Evolutionary conservation across 164 flowering plant species (phyloP).

Genomic region (Buxus sempervirens): DNA sequence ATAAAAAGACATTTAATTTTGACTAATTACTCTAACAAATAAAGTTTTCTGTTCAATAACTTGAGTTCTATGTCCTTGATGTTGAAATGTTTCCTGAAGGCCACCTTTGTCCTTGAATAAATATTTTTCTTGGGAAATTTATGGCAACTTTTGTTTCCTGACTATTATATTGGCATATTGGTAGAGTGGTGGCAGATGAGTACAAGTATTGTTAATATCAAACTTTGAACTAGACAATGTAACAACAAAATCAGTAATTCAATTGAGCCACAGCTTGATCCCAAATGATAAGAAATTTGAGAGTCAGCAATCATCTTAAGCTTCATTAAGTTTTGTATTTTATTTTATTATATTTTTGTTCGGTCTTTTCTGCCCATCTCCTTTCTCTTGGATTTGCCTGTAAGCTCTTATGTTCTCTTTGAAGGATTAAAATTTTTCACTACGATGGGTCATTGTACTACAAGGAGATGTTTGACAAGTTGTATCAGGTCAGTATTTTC

Average conservation of each 20-base stretch:
- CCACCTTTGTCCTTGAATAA: background rate
- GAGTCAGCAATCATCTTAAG: background rate
- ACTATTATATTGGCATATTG: no score
- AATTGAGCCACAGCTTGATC: background rate
- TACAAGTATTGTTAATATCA: no score
- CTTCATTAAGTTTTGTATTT: no score
- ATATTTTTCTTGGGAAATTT: no score
- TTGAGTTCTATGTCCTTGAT: background rate
- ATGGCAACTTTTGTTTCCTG: no score
- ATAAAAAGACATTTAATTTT: no score
- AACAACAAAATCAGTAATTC: background rate
- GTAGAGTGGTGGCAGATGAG: no score
- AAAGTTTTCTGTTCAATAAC: background rate
- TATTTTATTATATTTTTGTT: no score
- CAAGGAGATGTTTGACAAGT: conserved; percentile 85
- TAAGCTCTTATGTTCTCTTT: conserved; percentile 7
- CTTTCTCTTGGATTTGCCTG: background rate
- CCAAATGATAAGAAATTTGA: background rate
- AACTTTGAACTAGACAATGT: background rate
- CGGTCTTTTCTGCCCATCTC: background rate
- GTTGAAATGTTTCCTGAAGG: background rate
- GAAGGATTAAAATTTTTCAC: conserved; percentile 88
- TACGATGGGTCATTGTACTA: conserved; percentile 73
- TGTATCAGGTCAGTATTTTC: conserved; percentile 27
- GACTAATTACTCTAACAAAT: background rate